phyloP scores from a whole-genome alignment of 129 eudicot species.

The Arctium minus region DNA sequence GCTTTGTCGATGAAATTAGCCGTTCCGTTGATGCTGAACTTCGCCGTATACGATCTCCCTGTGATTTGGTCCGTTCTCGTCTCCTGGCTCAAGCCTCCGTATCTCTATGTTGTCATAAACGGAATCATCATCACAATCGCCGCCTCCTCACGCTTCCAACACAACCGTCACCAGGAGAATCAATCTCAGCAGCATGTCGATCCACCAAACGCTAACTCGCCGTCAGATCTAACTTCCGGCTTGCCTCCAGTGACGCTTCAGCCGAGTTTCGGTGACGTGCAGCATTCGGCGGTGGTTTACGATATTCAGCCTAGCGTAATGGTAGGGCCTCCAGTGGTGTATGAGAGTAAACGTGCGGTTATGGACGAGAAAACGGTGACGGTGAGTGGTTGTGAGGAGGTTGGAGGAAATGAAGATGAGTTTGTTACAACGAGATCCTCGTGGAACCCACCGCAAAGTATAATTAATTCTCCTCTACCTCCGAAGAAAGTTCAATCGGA shows the following conservation, averaged over 20 bases:
- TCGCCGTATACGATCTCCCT: conserved; percentile 39
- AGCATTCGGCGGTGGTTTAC: conserved; percentile 5
- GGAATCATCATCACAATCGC: conserved; percentile 70
- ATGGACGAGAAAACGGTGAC: conserved; percentile 23
- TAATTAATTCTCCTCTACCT: neutral
- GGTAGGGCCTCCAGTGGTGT: conserved; percentile 21
- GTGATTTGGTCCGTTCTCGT: conserved; percentile 34
- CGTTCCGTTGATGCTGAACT: conserved; percentile 30
- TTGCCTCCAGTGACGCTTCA: conserved; percentile 11
- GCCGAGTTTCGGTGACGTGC: conserved; percentile 3
- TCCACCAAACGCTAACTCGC: conserved; percentile 15
- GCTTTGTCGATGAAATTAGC: conserved; percentile 40
- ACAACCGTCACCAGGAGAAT: conserved; percentile 9
- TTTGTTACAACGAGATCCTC: conserved; percentile 33
- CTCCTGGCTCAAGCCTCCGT: conserved; percentile 74
- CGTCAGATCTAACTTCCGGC: conserved; percentile 18
- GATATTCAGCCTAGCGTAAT: neutral
- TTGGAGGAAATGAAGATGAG: conserved; percentile 15
- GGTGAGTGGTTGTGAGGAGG: conserved; percentile 16
- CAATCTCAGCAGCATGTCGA: conserved; percentile 18
- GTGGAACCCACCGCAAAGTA: conserved; percentile 27
- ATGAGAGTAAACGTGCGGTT: conserved; percentile 10
- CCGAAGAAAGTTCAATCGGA: conserved; percentile 17
- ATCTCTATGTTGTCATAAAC: conserved; percentile 62
- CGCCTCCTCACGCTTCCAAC: conserved; percentile 53